A percentile compares a stretch with the other conserved stretches of the same genome.
phyloP scores from a whole-genome alignment of 257 asterid species.

The Coffea eugenioides region DNA sequence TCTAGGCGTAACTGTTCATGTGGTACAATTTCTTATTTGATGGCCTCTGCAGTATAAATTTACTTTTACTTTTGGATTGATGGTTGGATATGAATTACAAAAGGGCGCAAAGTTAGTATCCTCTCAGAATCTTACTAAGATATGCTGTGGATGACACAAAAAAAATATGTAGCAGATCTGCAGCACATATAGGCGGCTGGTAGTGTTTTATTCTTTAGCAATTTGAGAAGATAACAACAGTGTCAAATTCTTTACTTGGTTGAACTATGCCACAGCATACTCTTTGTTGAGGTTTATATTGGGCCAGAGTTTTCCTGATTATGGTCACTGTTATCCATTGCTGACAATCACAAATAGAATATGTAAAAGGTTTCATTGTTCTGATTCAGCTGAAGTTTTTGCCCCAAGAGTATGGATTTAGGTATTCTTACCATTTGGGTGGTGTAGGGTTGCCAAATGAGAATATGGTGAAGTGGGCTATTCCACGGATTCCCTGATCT shows the following conservation, averaged over 20 bases:
- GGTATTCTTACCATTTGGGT: neutral
- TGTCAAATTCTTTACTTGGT: neutral
- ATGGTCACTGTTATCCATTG: neutral
- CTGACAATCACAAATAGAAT: neutral
- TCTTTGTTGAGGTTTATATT: neutral
- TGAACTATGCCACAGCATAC: neutral
- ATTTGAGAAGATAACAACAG: neutral
- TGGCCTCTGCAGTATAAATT: neutral
- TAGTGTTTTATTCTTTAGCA: neutral
- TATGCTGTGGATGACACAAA: neutral
- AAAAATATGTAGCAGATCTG: neutral
- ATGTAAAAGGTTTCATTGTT: neutral
- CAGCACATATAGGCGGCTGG: neutral
- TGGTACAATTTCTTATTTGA: neutral
- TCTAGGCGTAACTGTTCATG: neutral
- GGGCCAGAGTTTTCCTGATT: neutral
- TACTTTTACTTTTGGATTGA: neutral
- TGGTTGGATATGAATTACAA: neutral
- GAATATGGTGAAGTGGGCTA: neutral
- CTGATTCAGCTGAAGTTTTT: too few species aligned
- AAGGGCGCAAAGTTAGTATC: neutral
- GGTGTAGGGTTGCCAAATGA: neutral
- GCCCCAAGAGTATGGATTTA: neutral
- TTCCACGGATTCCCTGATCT: neutral
- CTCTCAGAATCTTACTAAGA: neutral